Conservation (phyloP, 2,329 filamentous ascomycete species). For the Escovopsis weberi region DNA sequence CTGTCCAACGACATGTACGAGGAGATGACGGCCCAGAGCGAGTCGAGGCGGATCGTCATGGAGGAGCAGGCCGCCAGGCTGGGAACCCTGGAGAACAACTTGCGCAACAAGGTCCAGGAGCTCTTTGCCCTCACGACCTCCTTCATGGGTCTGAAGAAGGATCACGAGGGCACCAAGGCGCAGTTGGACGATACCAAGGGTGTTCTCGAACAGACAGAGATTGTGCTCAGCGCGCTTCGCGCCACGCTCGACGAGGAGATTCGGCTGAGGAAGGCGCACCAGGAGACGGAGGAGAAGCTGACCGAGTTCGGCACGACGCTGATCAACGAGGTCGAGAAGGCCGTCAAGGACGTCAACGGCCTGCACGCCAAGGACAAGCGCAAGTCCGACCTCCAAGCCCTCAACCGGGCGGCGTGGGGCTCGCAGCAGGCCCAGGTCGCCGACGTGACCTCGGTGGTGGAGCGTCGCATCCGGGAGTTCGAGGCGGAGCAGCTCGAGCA, state of each 20-base stretch:
- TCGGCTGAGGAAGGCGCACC: slow-evolving; percentile 65
- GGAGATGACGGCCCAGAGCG: slow-evolving; percentile 80
- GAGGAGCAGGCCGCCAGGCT: slow-evolving; percentile 90
- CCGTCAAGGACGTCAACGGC: slow-evolving; percentile 65
- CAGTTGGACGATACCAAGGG: slow-evolving; percentile 67
- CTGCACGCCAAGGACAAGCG: slow-evolving; percentile 77
- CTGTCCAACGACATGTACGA: slow-evolving; percentile 80
- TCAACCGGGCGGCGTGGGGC: slow-evolving; percentile 69
- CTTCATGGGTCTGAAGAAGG: slow-evolving; percentile 79
- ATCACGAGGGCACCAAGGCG: slow-evolving; percentile 63
- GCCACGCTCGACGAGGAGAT: slow-evolving; percentile 68
- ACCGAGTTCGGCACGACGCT: slow-evolving; percentile 59
- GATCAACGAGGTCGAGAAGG: slow-evolving; percentile 61
- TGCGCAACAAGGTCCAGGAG: slow-evolving; percentile 89
- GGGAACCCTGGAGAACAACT: slow-evolving; percentile 76
- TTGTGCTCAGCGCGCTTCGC: slow-evolving; percentile 63
- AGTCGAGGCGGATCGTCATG: slow-evolving; percentile 77
- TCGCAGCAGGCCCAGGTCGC: slow-evolving; percentile 61
- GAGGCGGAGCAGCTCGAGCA: slow-evolving; percentile 57
- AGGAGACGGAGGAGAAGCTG: slow-evolving; percentile 69
- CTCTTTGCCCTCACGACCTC: slow-evolving; percentile 73
- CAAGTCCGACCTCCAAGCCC: slow-evolving; percentile 66
- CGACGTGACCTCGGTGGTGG: slow-evolving; percentile 63
- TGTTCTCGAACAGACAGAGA: slow-evolving; percentile 75
- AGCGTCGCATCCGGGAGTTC: slow-evolving; percentile 59